A percentile compares a stretch with the other conserved stretches of the same genome.
phyloP scores from a whole-genome alignment of 2,329 filamentous ascomycete genomes.

The Hypoxylon sp. region DNA sequence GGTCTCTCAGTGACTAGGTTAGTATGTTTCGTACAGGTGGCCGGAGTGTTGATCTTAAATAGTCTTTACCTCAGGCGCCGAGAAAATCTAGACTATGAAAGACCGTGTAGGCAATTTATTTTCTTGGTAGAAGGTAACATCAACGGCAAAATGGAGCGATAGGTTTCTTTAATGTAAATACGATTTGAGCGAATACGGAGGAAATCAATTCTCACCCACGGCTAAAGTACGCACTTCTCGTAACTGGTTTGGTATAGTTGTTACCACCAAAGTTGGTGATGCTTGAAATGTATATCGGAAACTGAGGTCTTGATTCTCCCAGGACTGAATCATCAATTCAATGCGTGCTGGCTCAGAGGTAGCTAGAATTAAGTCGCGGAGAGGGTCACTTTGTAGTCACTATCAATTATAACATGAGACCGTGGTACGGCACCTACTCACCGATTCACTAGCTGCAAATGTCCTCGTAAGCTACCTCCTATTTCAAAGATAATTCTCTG shows the following conservation, averaged over 20 bases:
- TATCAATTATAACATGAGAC: not conserved
- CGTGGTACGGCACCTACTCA: not conserved
- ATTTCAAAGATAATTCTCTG: too few species aligned
- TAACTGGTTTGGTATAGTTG: not conserved
- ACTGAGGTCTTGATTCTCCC: not conserved
- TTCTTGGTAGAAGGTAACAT: slow-evolving; percentile 31
- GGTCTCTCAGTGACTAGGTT: not conserved
- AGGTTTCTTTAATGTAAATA: slow-evolving; percentile 2
- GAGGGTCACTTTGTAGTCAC: not conserved
- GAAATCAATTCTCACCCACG: slow-evolving; percentile 13
- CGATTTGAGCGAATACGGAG: slow-evolving; percentile 4
- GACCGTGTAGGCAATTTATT: slow-evolving; percentile 9
- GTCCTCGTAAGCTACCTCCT: not conserved
- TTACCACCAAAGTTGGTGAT: not conserved
- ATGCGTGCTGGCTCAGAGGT: not conserved
- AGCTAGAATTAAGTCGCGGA: not conserved
- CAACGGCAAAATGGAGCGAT: slow-evolving; percentile 28
- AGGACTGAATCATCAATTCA: too few species aligned
- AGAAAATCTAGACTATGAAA: slow-evolving; percentile 18
- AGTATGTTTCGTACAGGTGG: not conserved
- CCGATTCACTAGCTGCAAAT: not conserved
- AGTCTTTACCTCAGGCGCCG: slow-evolving; percentile 8
- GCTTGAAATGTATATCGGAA: not conserved
- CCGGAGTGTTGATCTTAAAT: slow-evolving; percentile 13
- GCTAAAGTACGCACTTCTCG: slow-evolving; percentile 24